Evolutionary conservation across 352 stramenopile species (phyloP).

Genomic region (Phytophthora colocasiae): DNA sequence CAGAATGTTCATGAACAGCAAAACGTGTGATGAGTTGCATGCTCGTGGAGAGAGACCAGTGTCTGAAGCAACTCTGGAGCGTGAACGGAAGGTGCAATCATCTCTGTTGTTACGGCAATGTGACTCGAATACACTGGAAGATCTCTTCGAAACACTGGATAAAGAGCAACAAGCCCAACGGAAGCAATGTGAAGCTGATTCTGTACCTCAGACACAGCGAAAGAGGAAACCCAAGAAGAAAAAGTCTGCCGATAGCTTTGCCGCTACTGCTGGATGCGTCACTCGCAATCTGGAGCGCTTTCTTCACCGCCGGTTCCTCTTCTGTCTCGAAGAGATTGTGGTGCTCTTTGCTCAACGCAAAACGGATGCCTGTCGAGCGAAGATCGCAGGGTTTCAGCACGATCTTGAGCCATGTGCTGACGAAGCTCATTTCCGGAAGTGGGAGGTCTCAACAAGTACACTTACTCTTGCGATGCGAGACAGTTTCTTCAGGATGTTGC

Average conservation of each 20-base stretch:
- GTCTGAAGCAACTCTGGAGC: slow-evolving; percentile 18
- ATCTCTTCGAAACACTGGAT: slow-evolving; percentile 67
- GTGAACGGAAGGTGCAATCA: slow-evolving; percentile 22
- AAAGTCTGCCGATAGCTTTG: slow-evolving; percentile 23
- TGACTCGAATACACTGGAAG: slow-evolving; percentile 58
- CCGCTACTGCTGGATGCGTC: slow-evolving; percentile 26
- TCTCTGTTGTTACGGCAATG: slow-evolving; percentile 59
- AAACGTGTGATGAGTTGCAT: slow-evolving; percentile 65
- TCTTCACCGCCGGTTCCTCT: slow-evolving; percentile 78
- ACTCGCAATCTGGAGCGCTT: slow-evolving; percentile 65
- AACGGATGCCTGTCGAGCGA: slow-evolving; percentile 60
- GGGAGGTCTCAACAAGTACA: slow-evolving; percentile 70
- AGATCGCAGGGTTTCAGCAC: slow-evolving; percentile 52
- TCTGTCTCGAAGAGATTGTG: slow-evolving; percentile 78
- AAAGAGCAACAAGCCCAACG: slow-evolving; percentile 33
- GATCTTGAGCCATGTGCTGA: slow-evolving; percentile 67
- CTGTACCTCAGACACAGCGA: slow-evolving; percentile 15
- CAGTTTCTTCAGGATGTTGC: slow-evolving; percentile 71
- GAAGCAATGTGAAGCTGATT: slow-evolving; percentile 8
- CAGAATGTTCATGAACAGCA: slow-evolving; percentile 71
- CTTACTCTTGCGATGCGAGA: slow-evolving; percentile 78
- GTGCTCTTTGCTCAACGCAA: slow-evolving; percentile 79
- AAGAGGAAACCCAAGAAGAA: slow-evolving; percentile 44
- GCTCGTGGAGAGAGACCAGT: slow-evolving; percentile 52
- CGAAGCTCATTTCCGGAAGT: slow-evolving; percentile 57